Conservation (phyloP, 495 filamentous ascomycete genomes). For the Penicillium crystallinum region DNA sequence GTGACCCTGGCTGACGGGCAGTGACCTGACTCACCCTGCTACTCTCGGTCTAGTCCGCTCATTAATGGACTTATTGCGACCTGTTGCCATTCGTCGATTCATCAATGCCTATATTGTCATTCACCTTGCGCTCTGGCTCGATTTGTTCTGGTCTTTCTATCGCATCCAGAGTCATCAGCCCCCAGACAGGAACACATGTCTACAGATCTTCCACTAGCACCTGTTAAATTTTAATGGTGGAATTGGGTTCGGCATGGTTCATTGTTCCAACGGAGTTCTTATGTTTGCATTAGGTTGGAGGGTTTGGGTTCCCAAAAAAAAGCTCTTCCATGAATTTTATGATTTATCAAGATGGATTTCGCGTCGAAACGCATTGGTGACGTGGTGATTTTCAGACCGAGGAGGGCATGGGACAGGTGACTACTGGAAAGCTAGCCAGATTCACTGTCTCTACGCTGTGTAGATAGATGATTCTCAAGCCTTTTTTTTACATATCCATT, state of each 20-base stretch:
- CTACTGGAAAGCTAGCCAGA: not conserved
- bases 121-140: slow-evolving; percentile 10
- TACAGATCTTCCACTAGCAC: not conserved
- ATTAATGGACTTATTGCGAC: slow-evolving; percentile 9
- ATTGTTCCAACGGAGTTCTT: slow-evolving; percentile 1
- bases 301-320: slow-evolving; percentile 1
- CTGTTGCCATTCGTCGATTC: slow-evolving; percentile 8
- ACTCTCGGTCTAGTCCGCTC: slow-evolving; percentile 5
- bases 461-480: not conserved
- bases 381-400: not conserved
- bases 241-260: not conserved
- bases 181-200: not conserved
- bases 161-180: not conserved
- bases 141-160: slow-evolving; percentile 6
- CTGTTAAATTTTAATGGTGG: not conserved
- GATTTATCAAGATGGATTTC: not conserved
- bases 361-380: not conserved
- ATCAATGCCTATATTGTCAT: slow-evolving; percentile 4
- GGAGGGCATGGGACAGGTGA: not conserved
- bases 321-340: slow-evolving; percentile 4
- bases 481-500: not conserved
- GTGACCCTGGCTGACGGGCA: slow-evolving; percentile 16
- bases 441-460: not conserved
- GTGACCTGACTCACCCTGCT: slow-evolving; percentile 32
- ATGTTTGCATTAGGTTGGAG: slow-evolving; percentile 2